phyloP scores from a whole-genome alignment of 192 early-diverging fungal genomes.

The Coemansia sp. region DNA sequence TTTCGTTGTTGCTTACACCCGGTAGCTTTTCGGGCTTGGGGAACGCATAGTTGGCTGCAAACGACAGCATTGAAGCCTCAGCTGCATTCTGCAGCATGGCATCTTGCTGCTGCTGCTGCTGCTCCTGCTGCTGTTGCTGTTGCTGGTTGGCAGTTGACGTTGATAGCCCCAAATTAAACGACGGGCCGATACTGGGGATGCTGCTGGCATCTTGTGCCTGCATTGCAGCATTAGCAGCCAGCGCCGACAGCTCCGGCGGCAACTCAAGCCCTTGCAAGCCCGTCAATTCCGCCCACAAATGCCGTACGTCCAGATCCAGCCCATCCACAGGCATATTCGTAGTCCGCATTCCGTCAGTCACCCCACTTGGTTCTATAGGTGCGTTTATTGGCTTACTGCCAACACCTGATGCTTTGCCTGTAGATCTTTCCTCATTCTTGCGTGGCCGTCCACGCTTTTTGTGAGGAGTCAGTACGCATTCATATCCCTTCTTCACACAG shows the following conservation, averaged over 20 bases:
- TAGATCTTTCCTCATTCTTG: constrained; percentile 23
- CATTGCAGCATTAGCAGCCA: constrained; percentile 24
- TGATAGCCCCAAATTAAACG: constrained; percentile 12
- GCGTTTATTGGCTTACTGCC: neutral
- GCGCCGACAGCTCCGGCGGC: constrained; percentile 32
- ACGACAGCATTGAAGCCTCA: constrained; percentile 4
- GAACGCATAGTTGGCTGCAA: constrained; percentile 49
- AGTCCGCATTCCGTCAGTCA: neutral
- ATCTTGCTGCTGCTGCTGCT: neutral
- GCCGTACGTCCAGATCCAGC: constrained; percentile 29
- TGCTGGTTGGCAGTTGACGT: neutral
- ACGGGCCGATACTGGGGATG: constrained; percentile 12
- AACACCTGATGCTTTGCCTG: neutral
- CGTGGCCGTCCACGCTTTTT: constrained; percentile 49
- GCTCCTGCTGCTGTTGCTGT: neutral
- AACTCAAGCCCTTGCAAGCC: constrained; percentile 35
- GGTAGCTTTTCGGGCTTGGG: constrained; percentile 8
- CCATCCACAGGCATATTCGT: constrained; percentile 13
- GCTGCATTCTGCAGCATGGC: neutral
- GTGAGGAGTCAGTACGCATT: constrained; percentile 49
- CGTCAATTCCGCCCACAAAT: constrained; percentile 45
- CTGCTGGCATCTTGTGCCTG: constrained; percentile 12
- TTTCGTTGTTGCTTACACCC: neutral
- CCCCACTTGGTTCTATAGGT: neutral
- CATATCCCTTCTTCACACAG: constrained; percentile 48